Conservation (phyloP, 768 basidiomycete genomes). For the Tricholomella constricta region DNA sequence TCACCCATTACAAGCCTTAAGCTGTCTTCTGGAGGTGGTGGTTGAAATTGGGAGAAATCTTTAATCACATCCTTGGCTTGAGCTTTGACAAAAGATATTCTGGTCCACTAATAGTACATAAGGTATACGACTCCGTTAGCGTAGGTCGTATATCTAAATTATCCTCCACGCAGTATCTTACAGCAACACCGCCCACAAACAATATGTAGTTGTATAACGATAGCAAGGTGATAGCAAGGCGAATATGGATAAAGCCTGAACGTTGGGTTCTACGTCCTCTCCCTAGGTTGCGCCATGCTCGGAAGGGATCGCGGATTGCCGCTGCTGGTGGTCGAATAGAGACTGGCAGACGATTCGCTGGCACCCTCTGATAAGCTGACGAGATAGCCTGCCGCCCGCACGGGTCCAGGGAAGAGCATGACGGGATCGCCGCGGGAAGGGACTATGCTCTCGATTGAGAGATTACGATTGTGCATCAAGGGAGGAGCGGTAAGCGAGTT, state of each 20-base stretch:
- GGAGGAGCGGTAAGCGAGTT: constrained; percentile 9
- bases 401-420: constrained; percentile 38
- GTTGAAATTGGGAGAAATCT: too few relatives aligned
- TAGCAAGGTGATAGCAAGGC: neutral
- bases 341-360: constrained; percentile 3
- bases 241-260: neutral
- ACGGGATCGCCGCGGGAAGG: constrained; percentile 25
- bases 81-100: too few relatives aligned
- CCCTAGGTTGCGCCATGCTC: neutral
- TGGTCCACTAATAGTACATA: too few relatives aligned
- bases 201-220: too few relatives aligned
- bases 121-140: too few relatives aligned
- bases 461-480: constrained; percentile 12
- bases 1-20: too few relatives aligned
- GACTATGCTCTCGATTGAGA: constrained; percentile 26
- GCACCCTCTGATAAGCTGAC: neutral
- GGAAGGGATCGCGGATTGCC: neutral
- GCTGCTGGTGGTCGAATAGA: constrained; percentile 1
- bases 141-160: too few relatives aligned
- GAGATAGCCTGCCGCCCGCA: constrained; percentile 35
- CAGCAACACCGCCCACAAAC: too few relatives aligned
- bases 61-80: too few relatives aligned
- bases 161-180: too few relatives aligned
- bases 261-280: neutral
- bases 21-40: too few relatives aligned